These are phyloP conservation scores for Yarrowia sp. DNA, from an alignment of 805 yeast genomes.

Conservation along the genomic window DNA sequence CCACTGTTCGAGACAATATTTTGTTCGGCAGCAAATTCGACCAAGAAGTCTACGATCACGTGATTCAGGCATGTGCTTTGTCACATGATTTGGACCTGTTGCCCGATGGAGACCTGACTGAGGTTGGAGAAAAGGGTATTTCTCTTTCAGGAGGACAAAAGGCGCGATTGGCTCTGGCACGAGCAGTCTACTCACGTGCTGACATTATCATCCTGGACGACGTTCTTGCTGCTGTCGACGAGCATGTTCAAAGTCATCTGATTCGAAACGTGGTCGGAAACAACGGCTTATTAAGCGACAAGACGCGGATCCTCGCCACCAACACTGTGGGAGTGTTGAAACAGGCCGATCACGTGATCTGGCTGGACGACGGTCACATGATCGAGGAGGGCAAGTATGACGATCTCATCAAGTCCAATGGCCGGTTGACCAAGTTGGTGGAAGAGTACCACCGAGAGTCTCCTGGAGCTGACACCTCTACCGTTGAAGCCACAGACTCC, in stretches of 20 bases:
- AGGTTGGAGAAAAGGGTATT: conserved; percentile 89
- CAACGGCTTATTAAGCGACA: conserved; percentile 60
- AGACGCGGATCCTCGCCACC: conserved; percentile 80
- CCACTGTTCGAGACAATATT: conserved; percentile 77
- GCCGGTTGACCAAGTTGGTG: conserved; percentile 1
- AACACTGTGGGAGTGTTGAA: conserved; percentile 79
- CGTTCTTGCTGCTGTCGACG: conserved; percentile 86
- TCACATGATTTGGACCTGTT: conserved; percentile 68
- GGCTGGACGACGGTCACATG: conserved; percentile 65
- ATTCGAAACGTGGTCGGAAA: conserved; percentile 71
- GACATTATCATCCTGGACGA: conserved; percentile 79
- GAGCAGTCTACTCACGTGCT: conserved; percentile 73
- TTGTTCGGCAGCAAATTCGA: conserved; percentile 68
- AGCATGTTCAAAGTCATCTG: conserved; percentile 80
- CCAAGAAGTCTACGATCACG: conserved; percentile 57
- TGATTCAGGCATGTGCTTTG: conserved; percentile 70
- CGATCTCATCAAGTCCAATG: conserved; percentile 53
- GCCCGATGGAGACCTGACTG: conserved; percentile 79
- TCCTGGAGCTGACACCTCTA: neutral
- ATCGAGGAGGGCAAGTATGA: conserved; percentile 66
- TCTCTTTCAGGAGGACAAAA: conserved; percentile 91
- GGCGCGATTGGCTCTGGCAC: conserved; percentile 81
- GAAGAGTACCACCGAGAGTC: conserved; percentile 17
- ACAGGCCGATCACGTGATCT: conserved; percentile 72
- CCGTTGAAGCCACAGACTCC: neutral